phyloP scores from a whole-genome alignment of 257 asterid genomes.

The Gynochthodes officinalis region DNA sequence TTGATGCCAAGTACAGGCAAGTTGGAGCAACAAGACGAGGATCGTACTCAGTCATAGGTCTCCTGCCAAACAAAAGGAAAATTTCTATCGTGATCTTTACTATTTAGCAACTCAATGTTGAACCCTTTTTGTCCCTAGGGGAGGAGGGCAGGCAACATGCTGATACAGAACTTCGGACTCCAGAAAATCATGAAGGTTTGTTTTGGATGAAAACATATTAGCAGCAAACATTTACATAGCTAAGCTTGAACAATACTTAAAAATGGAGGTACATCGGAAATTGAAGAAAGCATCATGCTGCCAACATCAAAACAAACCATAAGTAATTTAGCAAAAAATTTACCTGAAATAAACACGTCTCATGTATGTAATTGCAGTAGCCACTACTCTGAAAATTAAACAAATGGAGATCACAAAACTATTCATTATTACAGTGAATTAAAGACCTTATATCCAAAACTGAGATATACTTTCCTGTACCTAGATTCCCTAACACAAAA shows the following conservation, averaged over 20 bases:
- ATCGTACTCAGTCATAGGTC: slow-evolving; percentile 81
- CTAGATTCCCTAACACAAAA: not conserved
- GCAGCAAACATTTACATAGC: not conserved
- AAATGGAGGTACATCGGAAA: not conserved
- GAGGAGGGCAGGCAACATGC: not conserved
- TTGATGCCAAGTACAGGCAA: slow-evolving; percentile 93
- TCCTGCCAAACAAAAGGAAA: slow-evolving; percentile 44
- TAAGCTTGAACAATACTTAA: not conserved
- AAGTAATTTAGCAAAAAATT: not conserved
- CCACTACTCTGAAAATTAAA: slow-evolving; percentile 81
- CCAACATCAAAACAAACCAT: not conserved
- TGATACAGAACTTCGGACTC: not conserved
- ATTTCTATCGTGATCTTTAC: not conserved
- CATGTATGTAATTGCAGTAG: slow-evolving; percentile 92
- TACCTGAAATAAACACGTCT: slow-evolving; percentile 87
- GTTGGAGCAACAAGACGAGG: slow-evolving; percentile 95
- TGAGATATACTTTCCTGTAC: not conserved
- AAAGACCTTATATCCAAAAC: not conserved
- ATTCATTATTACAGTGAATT: not conserved
- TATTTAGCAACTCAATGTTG: not conserved
- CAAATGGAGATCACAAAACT: slow-evolving; percentile 17
- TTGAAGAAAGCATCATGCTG: not conserved
- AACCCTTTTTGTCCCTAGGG: not conserved
- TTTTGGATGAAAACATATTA: not conserved
- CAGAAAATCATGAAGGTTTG: not conserved